Evolutionary conservation across 2,329 filamentous ascomycete species (phyloP).

Genomic region (Curvularia hawaiiensis): DNA sequence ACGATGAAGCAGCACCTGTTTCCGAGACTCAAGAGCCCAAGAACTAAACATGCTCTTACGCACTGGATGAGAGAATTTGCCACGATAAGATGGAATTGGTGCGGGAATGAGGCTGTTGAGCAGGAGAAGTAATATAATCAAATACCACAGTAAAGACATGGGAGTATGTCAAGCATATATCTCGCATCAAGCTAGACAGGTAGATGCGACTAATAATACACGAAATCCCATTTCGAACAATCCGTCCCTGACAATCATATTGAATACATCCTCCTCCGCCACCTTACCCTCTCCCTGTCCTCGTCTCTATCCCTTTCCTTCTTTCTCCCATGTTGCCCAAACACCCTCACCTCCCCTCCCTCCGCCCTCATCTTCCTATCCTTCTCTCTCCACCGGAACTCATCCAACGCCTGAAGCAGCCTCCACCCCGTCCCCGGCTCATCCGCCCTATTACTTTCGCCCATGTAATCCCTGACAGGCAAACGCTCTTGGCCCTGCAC

Average conservation of each 20-base stretch:
- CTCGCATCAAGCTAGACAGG: not conserved
- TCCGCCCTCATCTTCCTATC: not conserved
- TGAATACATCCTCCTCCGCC: not conserved
- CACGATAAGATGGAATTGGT: no score
- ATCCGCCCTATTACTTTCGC: not conserved
- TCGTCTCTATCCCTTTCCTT: not conserved
- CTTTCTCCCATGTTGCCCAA: not conserved
- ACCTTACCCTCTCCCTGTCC: not conserved
- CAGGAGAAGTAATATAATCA: not conserved
- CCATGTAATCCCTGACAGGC: not conserved
- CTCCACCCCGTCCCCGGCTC: not conserved
- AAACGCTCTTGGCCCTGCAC: not conserved
- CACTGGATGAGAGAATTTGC: not conserved
- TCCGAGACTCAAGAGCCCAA: conserved; percentile 1
- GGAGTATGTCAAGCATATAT: not conserved
- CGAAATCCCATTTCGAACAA: not conserved
- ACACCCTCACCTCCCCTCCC: not conserved
- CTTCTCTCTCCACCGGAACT: not conserved
- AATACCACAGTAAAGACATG: not conserved
- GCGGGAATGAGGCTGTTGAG: not conserved
- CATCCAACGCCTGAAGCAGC: not conserved
- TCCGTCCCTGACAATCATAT: not conserved
- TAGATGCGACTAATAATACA: not conserved
- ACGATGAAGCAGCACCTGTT: conserved; percentile 22
- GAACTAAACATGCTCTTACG: not conserved